Percentiles rank a stretch among this genome's conserved stretches.
Conservation (phyloP, 2,329 filamentous ascomycete genomes). For the Exophiala alcalophila region DNA sequence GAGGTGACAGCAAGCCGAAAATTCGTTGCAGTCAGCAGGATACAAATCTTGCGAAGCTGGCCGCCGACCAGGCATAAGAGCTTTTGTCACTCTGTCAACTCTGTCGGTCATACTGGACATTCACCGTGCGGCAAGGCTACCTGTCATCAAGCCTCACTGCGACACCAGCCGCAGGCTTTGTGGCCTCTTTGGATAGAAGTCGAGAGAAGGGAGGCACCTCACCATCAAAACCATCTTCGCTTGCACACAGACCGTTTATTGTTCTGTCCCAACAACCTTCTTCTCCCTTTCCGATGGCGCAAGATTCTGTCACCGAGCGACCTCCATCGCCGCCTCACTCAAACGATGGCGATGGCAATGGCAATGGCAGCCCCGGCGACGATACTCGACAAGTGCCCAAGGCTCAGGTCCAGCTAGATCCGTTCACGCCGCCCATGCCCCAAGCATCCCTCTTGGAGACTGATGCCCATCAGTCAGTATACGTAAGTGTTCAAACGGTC, state of each 20-base stretch:
- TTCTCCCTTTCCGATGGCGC: constrained; percentile 18
- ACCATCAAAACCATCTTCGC: neutral
- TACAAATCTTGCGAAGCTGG: constrained; percentile 20
- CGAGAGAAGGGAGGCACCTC: neutral
- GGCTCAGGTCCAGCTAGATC: constrained; percentile 11
- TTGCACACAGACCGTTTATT: neutral
- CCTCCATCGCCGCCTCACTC: constrained; percentile 29
- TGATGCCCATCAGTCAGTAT: constrained; percentile 13
- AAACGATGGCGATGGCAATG: constrained; percentile 25
- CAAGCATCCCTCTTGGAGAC: constrained; percentile 13
- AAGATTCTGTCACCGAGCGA: constrained; percentile 11
- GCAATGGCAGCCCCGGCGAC: constrained; percentile 18
- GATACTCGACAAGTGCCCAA: constrained; percentile 5
- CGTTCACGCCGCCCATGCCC: constrained; percentile 25
- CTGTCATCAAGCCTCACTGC: constrained; percentile 1
- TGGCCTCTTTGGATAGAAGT: neutral
- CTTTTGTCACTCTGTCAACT: too few species aligned
- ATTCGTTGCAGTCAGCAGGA: constrained; percentile 6
- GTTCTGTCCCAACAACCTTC: too few species aligned
- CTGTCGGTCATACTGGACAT: too few species aligned
- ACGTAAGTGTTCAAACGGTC: constrained; percentile 22
- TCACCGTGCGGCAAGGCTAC: constrained; percentile 3
- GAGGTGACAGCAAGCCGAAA: constrained; percentile 14
- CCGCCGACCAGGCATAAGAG: too few species aligned
- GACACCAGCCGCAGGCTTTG: neutral